A percentile compares a stretch with the other conserved stretches of the same genome.
Conservation (phyloP, 1,284 basidiomycete species). For the Earliella scabrosa region DNA sequence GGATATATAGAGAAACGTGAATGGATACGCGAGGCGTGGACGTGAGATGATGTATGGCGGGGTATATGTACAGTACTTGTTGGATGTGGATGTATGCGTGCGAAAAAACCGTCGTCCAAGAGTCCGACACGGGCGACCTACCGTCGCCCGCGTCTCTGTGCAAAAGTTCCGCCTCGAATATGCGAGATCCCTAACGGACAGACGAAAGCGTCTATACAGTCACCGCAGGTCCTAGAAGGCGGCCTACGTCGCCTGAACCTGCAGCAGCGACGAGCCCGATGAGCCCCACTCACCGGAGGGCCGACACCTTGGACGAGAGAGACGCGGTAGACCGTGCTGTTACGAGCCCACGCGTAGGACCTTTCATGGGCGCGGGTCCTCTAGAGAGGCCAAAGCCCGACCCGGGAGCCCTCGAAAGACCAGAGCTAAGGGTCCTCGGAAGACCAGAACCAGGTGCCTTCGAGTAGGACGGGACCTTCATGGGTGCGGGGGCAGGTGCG, state of each 20-base stretch:
- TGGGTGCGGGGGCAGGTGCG: neutral
- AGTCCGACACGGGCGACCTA: slow-evolving; percentile 23
- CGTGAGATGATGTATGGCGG: neutral
- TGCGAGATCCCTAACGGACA: neutral
- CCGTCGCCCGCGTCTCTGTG: slow-evolving; percentile 11
- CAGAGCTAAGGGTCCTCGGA: neutral
- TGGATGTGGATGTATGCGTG: neutral
- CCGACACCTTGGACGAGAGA: slow-evolving; percentile 3
- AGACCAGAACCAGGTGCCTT: neutral
- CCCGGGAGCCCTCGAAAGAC: too few species aligned
- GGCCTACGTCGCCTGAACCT: slow-evolving; percentile 12
- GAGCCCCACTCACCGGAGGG: slow-evolving; percentile 17
- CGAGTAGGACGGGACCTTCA: neutral
- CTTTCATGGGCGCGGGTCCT: too few species aligned
- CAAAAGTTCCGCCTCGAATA: neutral
- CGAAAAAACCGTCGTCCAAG: neutral
- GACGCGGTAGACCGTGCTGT: neutral
- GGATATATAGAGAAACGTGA: too few species aligned
- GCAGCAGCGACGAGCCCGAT: too few species aligned
- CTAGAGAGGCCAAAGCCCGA: too few species aligned
- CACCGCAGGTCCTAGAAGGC: too few species aligned
- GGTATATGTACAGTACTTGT: slow-evolving; percentile 4
- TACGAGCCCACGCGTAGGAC: neutral
- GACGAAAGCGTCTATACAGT: neutral
- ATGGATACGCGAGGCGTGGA: neutral